A percentile compares a stretch with the other conserved stretches of the same genome.
Conservation (phyloP, 2,329 filamentous ascomycete species). For the Ophiocordyceps unilateralis region DNA sequence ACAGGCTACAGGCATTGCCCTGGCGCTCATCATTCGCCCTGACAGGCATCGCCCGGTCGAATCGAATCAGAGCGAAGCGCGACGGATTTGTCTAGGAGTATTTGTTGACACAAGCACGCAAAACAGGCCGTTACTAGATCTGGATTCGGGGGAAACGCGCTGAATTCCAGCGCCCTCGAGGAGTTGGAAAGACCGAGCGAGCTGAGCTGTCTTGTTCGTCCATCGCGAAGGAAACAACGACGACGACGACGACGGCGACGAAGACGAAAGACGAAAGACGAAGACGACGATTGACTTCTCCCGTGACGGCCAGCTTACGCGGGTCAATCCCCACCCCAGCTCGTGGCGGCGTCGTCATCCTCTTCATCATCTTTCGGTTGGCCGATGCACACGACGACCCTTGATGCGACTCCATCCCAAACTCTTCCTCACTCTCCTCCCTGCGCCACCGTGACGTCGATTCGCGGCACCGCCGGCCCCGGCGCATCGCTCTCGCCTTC, state of each 20-base stretch:
- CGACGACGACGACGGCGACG: not conserved
- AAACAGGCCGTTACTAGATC: not conserved
- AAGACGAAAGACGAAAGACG: too few species aligned
- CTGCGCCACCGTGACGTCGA: not conserved
- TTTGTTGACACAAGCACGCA: not conserved
- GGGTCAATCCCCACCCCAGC: too few species aligned
- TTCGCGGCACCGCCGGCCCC: constrained; percentile 1
- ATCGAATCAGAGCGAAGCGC: too few species aligned
- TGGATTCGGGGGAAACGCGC: not conserved
- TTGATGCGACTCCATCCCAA: not conserved
- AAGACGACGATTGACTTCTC: too few species aligned
- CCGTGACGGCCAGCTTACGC: too few species aligned
- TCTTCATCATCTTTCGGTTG: not conserved
- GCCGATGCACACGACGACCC: not conserved
- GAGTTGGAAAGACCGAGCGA: not conserved
- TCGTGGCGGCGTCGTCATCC: constrained; percentile 2
- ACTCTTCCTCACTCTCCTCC: not conserved
- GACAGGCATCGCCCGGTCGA: not conserved
- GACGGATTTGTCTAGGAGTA: not conserved
- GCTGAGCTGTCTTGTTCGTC: not conserved
- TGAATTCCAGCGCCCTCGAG: not conserved
- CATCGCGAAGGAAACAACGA: not conserved
- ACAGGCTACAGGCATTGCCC: constrained; percentile 1
- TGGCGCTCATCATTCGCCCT: not conserved
- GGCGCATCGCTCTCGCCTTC: constrained; percentile 11